These are phyloP conservation scores for Populus tomentosa DNA, from an alignment of 441 rosid species.

Conservation along the genomic window DNA sequence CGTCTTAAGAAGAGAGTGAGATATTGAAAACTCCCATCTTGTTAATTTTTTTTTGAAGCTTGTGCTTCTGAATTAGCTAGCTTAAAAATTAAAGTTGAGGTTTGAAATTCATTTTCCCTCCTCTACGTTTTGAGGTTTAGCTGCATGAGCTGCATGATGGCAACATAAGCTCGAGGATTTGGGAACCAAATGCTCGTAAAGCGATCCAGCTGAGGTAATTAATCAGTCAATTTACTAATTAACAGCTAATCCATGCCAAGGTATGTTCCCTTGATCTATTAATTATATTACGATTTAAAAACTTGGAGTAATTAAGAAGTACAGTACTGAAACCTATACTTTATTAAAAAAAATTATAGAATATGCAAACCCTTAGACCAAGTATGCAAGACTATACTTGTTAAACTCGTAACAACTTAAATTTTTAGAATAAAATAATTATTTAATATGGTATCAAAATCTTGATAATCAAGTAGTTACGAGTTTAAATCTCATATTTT, in stretches of 20 bases:
- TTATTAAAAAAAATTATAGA: too few species aligned
- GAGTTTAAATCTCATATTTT: too few species aligned
- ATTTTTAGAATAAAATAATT: too few species aligned
- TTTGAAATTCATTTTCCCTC: neutral
- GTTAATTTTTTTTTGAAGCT: neutral
- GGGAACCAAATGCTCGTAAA: neutral
- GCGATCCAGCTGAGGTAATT: conserved; percentile 23
- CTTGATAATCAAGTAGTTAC: too few species aligned
- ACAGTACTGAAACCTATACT: too few species aligned
- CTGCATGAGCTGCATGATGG: conserved; percentile 23
- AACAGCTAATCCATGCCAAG: neutral
- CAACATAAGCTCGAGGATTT: conserved; percentile 15
- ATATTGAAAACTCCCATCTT: neutral
- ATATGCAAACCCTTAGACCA: too few species aligned
- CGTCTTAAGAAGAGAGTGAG: conserved; percentile 46
- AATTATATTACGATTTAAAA: neutral
- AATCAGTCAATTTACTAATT: neutral
- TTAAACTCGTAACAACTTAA: too few species aligned
- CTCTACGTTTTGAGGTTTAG: conserved; percentile 12
- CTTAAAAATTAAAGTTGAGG: neutral
- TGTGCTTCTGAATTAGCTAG: neutral
- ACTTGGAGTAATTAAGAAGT: too few species aligned
- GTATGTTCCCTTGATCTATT: neutral
- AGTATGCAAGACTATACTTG: too few species aligned
- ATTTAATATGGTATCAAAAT: too few species aligned